Percentiles rank a stretch among this genome's conserved stretches.
phyloP scores from a whole-genome alignment of 768 basidiomycete species.

The Trametes cubensis region DNA sequence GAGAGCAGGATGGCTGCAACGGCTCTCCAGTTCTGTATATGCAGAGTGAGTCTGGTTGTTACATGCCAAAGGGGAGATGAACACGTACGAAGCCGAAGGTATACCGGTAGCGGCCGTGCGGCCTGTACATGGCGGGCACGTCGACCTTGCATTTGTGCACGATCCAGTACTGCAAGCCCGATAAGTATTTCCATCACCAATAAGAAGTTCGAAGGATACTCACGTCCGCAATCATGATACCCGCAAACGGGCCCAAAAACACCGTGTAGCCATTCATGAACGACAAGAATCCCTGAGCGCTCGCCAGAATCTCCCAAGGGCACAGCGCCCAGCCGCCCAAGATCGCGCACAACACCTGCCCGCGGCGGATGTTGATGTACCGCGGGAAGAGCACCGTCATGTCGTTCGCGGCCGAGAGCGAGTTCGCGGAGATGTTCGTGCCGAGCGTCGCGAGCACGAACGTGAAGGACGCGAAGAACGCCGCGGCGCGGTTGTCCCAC shows the following conservation, averaged over 20 bases:
- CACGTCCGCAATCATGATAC: constrained; percentile 65
- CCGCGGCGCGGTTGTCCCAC: constrained; percentile 85
- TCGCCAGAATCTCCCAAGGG: constrained; percentile 82
- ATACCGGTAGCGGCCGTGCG: constrained; percentile 79
- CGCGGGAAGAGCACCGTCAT: constrained; percentile 77
- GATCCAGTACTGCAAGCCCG: constrained; percentile 71
- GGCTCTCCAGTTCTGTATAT: constrained; percentile 82
- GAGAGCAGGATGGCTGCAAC: constrained; percentile 66
- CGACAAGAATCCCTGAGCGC: constrained; percentile 65
- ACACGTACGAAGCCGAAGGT: constrained; percentile 66
- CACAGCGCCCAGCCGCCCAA: constrained; percentile 85
- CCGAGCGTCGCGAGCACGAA: constrained; percentile 75
- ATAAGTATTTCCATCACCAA: background rate
- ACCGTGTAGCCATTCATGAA: constrained; percentile 88
- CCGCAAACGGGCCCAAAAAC: constrained; percentile 84
- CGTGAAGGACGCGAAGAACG: constrained; percentile 80
- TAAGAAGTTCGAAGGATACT: constrained; percentile 28
- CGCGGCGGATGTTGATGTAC: constrained; percentile 81
- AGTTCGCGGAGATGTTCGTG: constrained; percentile 74
- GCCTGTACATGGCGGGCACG: constrained; percentile 83
- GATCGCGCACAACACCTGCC: constrained; percentile 73
- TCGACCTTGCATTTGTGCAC: constrained; percentile 73
- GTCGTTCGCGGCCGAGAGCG: constrained; percentile 78
- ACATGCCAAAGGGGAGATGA: background rate
- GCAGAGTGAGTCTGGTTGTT: background rate